These are phyloP conservation scores for Fistulina hepatica DNA, from an alignment of 1,284 basidiomycete genomes.

Conservation along the genomic window DNA sequence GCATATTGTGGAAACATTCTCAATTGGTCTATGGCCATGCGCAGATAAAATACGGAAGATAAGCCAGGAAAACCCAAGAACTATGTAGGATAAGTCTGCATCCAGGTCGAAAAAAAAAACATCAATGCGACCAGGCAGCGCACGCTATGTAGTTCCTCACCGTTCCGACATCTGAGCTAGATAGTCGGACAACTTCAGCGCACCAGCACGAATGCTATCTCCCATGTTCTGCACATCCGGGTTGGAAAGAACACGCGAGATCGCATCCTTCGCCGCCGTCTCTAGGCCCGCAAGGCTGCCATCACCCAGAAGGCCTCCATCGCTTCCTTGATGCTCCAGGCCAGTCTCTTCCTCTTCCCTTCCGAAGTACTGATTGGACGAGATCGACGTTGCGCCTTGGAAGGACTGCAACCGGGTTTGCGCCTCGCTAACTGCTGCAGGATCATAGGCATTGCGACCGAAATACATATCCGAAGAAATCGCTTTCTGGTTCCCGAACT, in stretches of 20 bases:
- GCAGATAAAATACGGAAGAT: no score
- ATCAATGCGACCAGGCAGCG: no score
- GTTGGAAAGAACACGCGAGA: constrained; percentile 73
- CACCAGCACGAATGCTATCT: constrained; percentile 74
- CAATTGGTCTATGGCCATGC: no score
- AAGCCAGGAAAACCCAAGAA: no score
- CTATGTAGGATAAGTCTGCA: no score
- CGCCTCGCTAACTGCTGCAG: constrained; percentile 62
- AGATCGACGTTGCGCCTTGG: constrained; percentile 89
- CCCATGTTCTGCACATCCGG: constrained; percentile 86
- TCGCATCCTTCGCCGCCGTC: constrained; percentile 69
- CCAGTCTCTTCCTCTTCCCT: constrained; percentile 74
- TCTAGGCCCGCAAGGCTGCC: constrained; percentile 70
- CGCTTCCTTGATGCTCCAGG: constrained; percentile 30
- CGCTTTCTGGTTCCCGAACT: constrained; percentile 87
- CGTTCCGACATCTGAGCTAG: constrained; percentile 66
- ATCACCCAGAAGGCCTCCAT: constrained; percentile 48
- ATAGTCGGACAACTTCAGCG: constrained; percentile 79
- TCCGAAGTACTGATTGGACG: constrained; percentile 92
- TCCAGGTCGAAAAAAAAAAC: no score
- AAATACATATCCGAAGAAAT: constrained; percentile 99
- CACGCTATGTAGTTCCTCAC: no score
- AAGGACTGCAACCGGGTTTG: constrained; percentile 77
- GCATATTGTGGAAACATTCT: no score
- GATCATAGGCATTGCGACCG: constrained; percentile 82